Evolutionary conservation across 2,329 filamentous ascomycete species (phyloP), one percentile per base, ranked within the genome.

Genomic region (Zelopaecilomyces penicillatus): DNA sequence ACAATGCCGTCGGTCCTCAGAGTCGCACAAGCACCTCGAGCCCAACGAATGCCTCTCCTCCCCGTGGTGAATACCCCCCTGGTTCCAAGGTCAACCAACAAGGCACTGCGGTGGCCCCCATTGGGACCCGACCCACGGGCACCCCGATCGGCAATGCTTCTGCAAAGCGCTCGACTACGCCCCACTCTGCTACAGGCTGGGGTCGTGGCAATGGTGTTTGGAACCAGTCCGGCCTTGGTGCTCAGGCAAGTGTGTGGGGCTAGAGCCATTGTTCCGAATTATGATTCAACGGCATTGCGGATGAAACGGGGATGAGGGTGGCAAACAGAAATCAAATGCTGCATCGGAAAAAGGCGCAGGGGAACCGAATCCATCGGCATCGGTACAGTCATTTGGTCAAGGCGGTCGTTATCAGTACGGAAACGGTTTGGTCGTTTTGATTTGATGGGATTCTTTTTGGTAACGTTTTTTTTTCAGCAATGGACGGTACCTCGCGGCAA

Each of bases 241-340:
- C 90, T 50, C 88, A 94, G 64, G 89, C 90, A 52, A 94, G 88
- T 52, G 91, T 96, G 55, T 97, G 90, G 90, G 90, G 90, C 56
- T 96, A 82, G 43, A 29, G 30, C 29, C 11, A 44, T 28, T 28
- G n/a, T 44, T 39, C 11, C 19, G 27, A 35, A 44, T 29, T 3
- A 11, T 39, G 28, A 41, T 40, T 41, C 33, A 31, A 19, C 5
- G 10, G 10, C 9, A 27, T 4, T 10, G 30, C 9, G 11, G 19
- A 39, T 42, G 19, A 42, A 41, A 42, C 19, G 19, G 41, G 35
- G 9, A n/a, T 27, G 26, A 29, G 37, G 9, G 11, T 38, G 30
- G 12, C 19, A 33, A 34, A 45, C 11, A 27, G 39, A 28, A 35
- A 31, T 39, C 40, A 42, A 38, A 40, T 46, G 44, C 51, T 58